A percentile compares a stretch with the other conserved stretches of the same genome.
phyloP scores from a whole-genome alignment of 2,329 filamentous ascomycete genomes.

The Penicillium sp. region DNA sequence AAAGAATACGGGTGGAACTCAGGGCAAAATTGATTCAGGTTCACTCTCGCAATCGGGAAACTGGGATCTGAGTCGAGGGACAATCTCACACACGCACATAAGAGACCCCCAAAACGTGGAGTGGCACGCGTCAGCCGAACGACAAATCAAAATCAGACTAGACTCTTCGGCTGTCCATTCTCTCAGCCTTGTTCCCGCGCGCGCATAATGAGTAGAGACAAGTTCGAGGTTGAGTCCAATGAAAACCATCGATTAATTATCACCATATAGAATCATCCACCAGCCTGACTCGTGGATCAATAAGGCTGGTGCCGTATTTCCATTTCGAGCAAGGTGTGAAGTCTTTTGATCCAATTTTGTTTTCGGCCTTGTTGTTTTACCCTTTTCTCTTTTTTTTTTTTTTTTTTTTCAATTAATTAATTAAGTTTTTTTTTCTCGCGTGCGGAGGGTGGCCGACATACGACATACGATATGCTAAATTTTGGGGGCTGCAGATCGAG shows the following conservation, averaged over 20 bases:
- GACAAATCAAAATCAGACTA: neutral
- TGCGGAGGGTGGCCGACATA: neutral
- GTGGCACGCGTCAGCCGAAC: slow-evolving; percentile 1
- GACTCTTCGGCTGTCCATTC: neutral
- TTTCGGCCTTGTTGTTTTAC: too few relatives aligned
- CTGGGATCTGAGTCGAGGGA: neutral
- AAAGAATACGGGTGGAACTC: too few relatives aligned
- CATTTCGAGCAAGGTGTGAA: neutral
- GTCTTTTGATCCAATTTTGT: neutral
- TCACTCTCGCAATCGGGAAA: neutral
- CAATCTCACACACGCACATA: neutral
- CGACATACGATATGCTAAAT: neutral
- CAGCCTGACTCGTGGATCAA: slow-evolving; percentile 4
- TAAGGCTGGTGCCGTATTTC: slow-evolving; percentile 1
- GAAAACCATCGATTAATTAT: neutral
- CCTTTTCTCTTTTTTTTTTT: too few relatives aligned
- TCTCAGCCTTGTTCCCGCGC: too few relatives aligned
- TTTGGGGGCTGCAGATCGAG: neutral
- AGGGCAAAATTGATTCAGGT: too few relatives aligned
- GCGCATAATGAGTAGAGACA: neutral
- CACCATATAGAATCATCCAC: neutral
- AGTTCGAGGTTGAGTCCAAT: neutral
- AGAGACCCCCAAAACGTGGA: neutral
- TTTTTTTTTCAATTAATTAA: too few relatives aligned
- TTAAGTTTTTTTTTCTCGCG: too few relatives aligned